These are phyloP conservation scores for Aspergillus kassunensis DNA, from an alignment of 495 filamentous ascomycete genomes.

Conservation along the genomic window DNA sequence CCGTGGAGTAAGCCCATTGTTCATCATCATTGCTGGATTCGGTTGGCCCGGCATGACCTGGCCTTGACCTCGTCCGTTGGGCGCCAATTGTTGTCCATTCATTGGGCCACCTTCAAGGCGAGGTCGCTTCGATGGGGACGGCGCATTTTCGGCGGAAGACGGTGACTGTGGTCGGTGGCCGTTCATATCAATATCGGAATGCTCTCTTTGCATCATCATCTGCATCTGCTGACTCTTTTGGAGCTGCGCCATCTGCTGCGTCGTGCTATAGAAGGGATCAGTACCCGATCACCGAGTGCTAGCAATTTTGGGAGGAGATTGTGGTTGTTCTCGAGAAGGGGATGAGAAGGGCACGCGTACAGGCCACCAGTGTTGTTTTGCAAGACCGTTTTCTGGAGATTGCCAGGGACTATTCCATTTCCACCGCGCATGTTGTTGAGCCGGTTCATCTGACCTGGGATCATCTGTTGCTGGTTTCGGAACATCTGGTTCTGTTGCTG, in stretches of 20 bases:
- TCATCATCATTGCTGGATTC: constrained; percentile 62
- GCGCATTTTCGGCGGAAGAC: constrained; percentile 77
- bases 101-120: constrained; percentile 73
- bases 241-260: constrained; percentile 59
- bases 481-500: constrained; percentile 62
- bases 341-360: constrained; percentile 26
- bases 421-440: constrained; percentile 46
- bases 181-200: constrained; percentile 83
- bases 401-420: constrained; percentile 41
- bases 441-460: constrained; percentile 61
- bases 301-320: not conserved
- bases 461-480: constrained; percentile 61
- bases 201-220: constrained; percentile 76
- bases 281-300: constrained; percentile 12
- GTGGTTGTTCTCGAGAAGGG: not conserved
- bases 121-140: constrained; percentile 88
- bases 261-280: constrained; percentile 27
- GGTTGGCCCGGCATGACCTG: constrained; percentile 70
- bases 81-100: constrained; percentile 73
- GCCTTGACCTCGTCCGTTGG: constrained; percentile 69
- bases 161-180: constrained; percentile 78
- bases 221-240: constrained; percentile 63
- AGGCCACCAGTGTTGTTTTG: constrained; percentile 59
- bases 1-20: constrained; percentile 71
- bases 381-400: constrained; percentile 69